Percentiles rank a stretch among this genome's conserved stretches.
Evolutionary conservation across 2,329 filamentous ascomycete genomes (phyloP).

Genomic region (Zymoseptoria tritici): DNA sequence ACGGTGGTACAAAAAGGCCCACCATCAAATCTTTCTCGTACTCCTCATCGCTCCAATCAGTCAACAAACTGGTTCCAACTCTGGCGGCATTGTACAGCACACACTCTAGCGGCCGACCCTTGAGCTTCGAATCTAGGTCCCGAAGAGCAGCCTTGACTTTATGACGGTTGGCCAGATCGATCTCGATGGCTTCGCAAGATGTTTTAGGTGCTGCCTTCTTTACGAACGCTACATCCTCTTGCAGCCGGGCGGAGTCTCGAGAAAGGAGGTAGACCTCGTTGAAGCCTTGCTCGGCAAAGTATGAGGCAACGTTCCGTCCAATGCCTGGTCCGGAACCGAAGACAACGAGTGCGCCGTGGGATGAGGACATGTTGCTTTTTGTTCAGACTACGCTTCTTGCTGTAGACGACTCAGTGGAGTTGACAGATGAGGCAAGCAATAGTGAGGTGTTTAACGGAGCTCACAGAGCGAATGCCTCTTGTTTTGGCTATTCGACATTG

Average conservation of each 20-base stretch:
- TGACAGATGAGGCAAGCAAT: too few relatives aligned
- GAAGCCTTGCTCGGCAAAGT: constrained; percentile 23
- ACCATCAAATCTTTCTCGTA: constrained; percentile 45
- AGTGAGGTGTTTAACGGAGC: too few relatives aligned
- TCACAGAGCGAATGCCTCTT: too few relatives aligned
- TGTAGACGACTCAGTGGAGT: too few relatives aligned
- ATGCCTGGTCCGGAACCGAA: constrained; percentile 28
- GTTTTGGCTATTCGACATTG: too few relatives aligned
- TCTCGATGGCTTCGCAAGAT: constrained; percentile 33
- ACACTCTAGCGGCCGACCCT: constrained; percentile 34
- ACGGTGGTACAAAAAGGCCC: background rate
- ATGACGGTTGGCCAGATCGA: constrained; percentile 37
- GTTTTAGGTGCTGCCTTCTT: constrained; percentile 7
- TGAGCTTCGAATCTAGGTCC: constrained; percentile 33
- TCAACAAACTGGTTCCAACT: constrained; percentile 33
- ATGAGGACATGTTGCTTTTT: constrained; percentile 5
- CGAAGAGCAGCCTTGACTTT: constrained; percentile 33
- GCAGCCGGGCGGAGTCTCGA: constrained; percentile 16
- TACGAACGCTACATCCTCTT: constrained; percentile 19
- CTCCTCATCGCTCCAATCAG: constrained; percentile 19
- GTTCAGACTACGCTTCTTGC: background rate
- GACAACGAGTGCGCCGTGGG: constrained; percentile 20
- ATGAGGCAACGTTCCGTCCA: constrained; percentile 21
- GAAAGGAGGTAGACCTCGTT: constrained; percentile 21
- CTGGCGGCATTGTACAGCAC: constrained; percentile 47